These are phyloP conservation scores for Trapa incisa DNA, from an alignment of 345 rosid species.

Conservation along the genomic window DNA sequence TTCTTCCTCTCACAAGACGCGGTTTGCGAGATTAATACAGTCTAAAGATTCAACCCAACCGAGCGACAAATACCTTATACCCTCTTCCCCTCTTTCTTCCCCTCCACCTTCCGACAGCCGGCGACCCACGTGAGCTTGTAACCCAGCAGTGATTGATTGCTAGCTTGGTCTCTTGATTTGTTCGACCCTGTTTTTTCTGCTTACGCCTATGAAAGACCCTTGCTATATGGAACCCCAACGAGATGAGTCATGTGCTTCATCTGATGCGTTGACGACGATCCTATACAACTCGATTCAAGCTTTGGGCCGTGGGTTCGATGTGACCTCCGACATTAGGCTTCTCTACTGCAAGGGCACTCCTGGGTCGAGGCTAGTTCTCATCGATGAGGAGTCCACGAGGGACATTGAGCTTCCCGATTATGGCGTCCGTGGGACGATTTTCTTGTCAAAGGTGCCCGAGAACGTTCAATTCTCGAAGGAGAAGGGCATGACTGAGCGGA, in stretches of 20 bases:
- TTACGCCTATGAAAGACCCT: conserved; percentile 9
- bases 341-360: conserved; percentile 85
- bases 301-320: conserved; percentile 88
- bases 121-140: neutral
- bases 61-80: neutral
- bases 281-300: conserved; percentile 82
- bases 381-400: conserved; percentile 50
- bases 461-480: conserved; percentile 53
- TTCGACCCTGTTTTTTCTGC: neutral
- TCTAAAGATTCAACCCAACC: no score
- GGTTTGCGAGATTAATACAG: conserved; percentile 15
- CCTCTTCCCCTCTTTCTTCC: conserved; percentile 13
- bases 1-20: conserved; percentile 25
- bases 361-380: conserved; percentile 67
- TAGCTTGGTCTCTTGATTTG: neutral
- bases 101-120: neutral
- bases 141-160: neutral
- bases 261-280: conserved; percentile 50
- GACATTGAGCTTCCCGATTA: conserved; percentile 29
- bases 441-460: conserved; percentile 43
- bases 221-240: conserved; percentile 24
- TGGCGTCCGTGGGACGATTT: conserved; percentile 31
- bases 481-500: conserved; percentile 28
- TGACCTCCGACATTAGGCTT: conserved; percentile 87
- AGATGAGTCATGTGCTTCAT: conserved; percentile 14